phyloP scores from a whole-genome alignment of 192 early-diverging fungal species.

The Gonapodya sp. region DNA sequence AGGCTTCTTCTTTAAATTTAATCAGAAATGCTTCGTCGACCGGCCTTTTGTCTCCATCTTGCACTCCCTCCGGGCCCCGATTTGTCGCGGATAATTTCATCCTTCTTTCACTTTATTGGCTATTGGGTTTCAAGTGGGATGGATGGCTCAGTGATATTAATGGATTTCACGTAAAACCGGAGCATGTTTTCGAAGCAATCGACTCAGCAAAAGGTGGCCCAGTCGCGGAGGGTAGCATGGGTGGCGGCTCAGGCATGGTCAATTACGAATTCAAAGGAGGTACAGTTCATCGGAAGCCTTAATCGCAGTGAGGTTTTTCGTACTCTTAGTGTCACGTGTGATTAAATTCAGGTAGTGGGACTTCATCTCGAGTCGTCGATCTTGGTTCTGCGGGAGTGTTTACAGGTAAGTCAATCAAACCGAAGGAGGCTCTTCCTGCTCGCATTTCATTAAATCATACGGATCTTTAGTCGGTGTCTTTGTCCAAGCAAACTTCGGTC shows the following conservation, averaged over 20 bases:
- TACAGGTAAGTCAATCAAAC: background rate
- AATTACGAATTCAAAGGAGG: background rate
- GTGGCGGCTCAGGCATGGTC: background rate
- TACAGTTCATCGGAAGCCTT: background rate
- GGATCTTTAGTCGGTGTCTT: background rate
- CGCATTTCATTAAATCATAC: no score
- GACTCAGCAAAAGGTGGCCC: background rate
- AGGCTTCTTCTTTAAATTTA: background rate
- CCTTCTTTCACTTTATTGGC: no score
- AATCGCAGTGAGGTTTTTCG: no score
- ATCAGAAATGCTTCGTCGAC: no score
- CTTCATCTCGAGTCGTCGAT: background rate
- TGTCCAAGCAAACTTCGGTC: background rate
- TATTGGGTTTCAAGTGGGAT: no score
- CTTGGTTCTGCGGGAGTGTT: background rate
- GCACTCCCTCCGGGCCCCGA: background rate
- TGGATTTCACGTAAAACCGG: background rate
- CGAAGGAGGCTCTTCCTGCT: no score
- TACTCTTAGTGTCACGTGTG: no score
- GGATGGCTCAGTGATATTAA: background rate
- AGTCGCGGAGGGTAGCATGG: background rate
- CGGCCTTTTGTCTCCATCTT: no score
- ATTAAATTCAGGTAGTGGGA: background rate
- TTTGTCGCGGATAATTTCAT: no score
- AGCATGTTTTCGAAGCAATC: background rate